Evolutionary conservation across 208 protist genomes (phyloP).

Genomic region (Acanthamoeba triangularis): DNA sequence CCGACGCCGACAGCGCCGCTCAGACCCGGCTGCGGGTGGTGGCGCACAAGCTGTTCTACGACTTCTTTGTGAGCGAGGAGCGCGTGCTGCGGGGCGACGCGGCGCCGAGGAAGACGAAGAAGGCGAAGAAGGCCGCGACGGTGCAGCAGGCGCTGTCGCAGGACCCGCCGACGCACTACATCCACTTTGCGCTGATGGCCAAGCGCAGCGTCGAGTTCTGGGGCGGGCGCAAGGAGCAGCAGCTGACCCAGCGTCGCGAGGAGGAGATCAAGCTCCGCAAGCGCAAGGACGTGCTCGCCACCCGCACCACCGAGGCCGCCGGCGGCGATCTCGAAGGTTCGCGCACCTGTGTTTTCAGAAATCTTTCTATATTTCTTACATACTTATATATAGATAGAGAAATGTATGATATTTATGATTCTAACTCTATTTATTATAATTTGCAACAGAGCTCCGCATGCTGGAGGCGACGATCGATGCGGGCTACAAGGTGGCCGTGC

Average conservation of each 20-base stretch:
- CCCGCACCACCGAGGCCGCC: background rate
- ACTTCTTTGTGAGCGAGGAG: constrained; percentile 21
- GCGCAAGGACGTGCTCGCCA: background rate
- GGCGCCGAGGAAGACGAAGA: too few species aligned
- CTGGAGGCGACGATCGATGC: background rate
- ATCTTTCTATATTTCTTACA: too few species aligned
- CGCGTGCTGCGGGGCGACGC: background rate
- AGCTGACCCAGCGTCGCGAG: background rate
- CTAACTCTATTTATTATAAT: too few species aligned
- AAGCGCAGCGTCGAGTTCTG: constrained; percentile 17
- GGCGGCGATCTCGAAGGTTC: background rate
- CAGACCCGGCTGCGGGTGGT: background rate
- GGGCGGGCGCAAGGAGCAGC: background rate
- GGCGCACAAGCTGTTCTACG: constrained; percentile 16
- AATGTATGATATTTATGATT: too few species aligned
- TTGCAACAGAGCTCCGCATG: too few species aligned
- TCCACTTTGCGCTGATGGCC: constrained; percentile 4
- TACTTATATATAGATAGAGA: too few species aligned
- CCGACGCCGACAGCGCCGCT: background rate
- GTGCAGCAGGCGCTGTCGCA: background rate
- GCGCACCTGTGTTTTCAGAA: too few species aligned
- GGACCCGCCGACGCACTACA: background rate
- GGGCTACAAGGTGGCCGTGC: constrained; percentile 6
- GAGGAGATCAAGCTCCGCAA: constrained; percentile 17
- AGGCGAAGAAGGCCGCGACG: background rate